Base-by-base conservation (phyloP, 2,329 filamentous ascomycete species). In the Nemania sp. region DNA sequence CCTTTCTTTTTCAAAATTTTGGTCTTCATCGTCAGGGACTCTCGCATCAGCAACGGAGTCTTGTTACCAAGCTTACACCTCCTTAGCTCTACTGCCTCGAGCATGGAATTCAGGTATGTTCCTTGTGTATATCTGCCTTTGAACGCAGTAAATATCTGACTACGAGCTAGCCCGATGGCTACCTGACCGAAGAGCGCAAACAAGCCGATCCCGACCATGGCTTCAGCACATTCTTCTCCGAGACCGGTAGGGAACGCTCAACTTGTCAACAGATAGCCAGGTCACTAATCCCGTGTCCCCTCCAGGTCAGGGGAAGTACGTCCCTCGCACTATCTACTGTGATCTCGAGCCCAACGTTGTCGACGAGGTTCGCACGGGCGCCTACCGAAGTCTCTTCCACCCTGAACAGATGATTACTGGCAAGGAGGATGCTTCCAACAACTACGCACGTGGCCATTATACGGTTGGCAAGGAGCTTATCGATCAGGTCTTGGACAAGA, bases 351-450 rank as follows among this genome's bases (percentile, higher is more conserved):
- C 95, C 83, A 98, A 98, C 76, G 95, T 98, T 75, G 89, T 99
- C 83, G 95, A 99, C 76, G 95, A 98, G 84, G 95, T 98, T 82
- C 93, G 95, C 83, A 98, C 93, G 73, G 95, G 95, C 76, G 81
- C 92, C 78, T 99, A 98, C 88, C 91, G 94, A 75, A 90, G 87
- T 77, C 90, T 99, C 68, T 98, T 98, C 88, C 95, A 98, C 85
- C 95, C 95, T 62, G 95, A 98, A 83, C 90, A 96, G 83, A 97
- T 99, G 94, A 97, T 99, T 81, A 97, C 92, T 68, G 95, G 95
- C 82, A 98, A 98, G 89, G 95, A 98, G 87, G 95, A 98, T 88
- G 95, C 95, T 71, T 97, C 94, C 72, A 99, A 99, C 90, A 99
- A 99, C 89, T 98, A 98, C 77, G 95, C 95, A 73, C 94, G 95